phyloP scores from a whole-genome alignment of 306 rosid genomes.

The Inga laurina region DNA sequence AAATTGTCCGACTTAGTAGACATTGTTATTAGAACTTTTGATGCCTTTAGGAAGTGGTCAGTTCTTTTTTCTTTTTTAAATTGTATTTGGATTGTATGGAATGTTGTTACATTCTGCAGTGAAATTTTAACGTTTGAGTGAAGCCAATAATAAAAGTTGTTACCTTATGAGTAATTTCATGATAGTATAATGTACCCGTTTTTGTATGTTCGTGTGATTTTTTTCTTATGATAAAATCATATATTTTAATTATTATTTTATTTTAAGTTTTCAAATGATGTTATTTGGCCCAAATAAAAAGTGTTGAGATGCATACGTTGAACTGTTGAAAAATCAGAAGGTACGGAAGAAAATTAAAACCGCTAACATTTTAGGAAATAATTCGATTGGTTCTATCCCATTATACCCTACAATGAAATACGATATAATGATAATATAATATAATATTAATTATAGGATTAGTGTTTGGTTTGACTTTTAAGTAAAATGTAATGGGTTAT shows the following conservation, averaged over 20 bases:
- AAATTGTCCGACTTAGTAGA: constrained; percentile 21
- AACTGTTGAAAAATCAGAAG: neutral
- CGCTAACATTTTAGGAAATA: neutral
- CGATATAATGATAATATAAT: no score
- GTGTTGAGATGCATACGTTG: neutral
- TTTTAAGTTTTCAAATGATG: neutral
- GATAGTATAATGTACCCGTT: neutral
- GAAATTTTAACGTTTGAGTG: neutral
- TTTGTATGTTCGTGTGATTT: neutral
- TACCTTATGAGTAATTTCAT: neutral
- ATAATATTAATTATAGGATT: no score
- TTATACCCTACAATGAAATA: no score
- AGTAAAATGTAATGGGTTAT: no score
- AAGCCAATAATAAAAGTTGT: neutral
- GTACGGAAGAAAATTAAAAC: neutral
- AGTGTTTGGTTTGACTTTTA: no score
- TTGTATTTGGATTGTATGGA: constrained; percentile 4
- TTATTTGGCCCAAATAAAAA: neutral
- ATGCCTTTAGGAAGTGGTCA: neutral
- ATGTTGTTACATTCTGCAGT: neutral
- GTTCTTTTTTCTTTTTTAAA: constrained; percentile 7
- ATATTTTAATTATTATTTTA: no score
- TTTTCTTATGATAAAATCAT: neutral
- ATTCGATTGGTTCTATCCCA: no score
- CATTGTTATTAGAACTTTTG: constrained; percentile 29